Evolutionary conservation across 495 filamentous ascomycete genomes (phyloP), one percentile per base, ranked within the genome.

Genomic region (Talaromyces wortmannii): DNA sequence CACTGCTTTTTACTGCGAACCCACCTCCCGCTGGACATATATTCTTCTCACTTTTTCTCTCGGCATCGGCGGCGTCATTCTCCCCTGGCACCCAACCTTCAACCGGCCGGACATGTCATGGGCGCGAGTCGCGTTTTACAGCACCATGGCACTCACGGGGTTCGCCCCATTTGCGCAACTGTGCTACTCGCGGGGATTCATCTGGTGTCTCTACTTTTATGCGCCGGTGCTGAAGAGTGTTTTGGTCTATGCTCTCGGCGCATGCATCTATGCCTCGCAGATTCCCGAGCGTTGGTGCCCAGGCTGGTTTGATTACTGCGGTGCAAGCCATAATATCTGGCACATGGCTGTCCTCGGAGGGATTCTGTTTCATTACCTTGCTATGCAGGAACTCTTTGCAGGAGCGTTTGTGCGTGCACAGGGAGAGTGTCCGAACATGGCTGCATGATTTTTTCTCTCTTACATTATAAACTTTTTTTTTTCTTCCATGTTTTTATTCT

Each of bases 1-100:
- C 71, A 96, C 95, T 5, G 94, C 92, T 36, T 97, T 99, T 71
- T 97, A 99, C 69, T 95, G 92, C 70, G 95, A 99, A 59, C 92
- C 94, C 6, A 65, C 86, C 33, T 90, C 86, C 55, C 89, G 91
- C 32, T 95, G 87, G 82, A 75, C 83, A 30, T 98, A 97, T 73
- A 92, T 99, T 67, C 71, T 80, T 43, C 77, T 86, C 16, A 97
- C 94, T 6, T 84, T 89, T 59, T 67, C 84, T 15, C 79, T 99
- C 13, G 92, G 94, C 29, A 73, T 96, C 55, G 89, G 83, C 50
- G 94, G 94, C 30, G 88, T 92, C 58, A 91, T 97, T 52, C 77
- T 99, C 5, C 94, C 94, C 7, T 99, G 94, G 94, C 89, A 96
- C 67, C 95, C 94, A 1, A 87, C 81, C 11, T 99, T 99, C 76